Percentiles rank a stretch among this genome's conserved stretches.
phyloP scores from a whole-genome alignment of 306 rosid species.

The Citrullus mucosospermus region DNA sequence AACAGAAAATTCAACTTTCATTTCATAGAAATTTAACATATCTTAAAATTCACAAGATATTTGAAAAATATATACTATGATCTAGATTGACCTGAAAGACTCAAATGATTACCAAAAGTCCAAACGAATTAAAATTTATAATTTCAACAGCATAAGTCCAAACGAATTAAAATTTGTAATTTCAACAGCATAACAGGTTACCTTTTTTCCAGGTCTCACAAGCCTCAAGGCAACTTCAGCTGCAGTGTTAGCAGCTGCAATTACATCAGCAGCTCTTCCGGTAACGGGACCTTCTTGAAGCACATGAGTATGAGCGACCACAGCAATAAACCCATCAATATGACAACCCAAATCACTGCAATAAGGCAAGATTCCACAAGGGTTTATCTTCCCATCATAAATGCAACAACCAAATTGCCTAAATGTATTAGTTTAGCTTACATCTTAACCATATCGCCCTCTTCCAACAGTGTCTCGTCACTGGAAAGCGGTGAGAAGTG shows the following conservation, averaged over 20 bases:
- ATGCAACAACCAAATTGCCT: not conserved
- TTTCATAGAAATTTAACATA: not conserved
- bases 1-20: not conserved
- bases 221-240: slow-evolving; percentile 96
- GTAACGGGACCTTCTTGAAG: slow-evolving; percentile 66
- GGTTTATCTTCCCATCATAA: not conserved
- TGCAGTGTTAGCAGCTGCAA: slow-evolving; percentile 91
- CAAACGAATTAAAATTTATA: not conserved
- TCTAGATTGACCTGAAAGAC: not conserved
- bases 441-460: slow-evolving; percentile 86
- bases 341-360: slow-evolving; percentile 90
- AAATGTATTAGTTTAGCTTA: slow-evolving; percentile 17
- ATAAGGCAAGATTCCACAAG: not conserved
- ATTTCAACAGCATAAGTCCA: not conserved
- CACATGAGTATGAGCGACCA: slow-evolving; percentile 82
- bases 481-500: slow-evolving; percentile 91
- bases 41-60: not conserved
- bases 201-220: slow-evolving; percentile 83
- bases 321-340: slow-evolving; percentile 84
- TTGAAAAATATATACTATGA: not conserved
- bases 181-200: slow-evolving; percentile 8
- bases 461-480: slow-evolving; percentile 74
- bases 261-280: slow-evolving; percentile 81
- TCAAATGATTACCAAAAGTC: not conserved
- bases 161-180: not conserved